These are phyloP conservation scores for Erodium texanum DNA, from an alignment of 441 rosid genomes.

Conservation along the genomic window DNA sequence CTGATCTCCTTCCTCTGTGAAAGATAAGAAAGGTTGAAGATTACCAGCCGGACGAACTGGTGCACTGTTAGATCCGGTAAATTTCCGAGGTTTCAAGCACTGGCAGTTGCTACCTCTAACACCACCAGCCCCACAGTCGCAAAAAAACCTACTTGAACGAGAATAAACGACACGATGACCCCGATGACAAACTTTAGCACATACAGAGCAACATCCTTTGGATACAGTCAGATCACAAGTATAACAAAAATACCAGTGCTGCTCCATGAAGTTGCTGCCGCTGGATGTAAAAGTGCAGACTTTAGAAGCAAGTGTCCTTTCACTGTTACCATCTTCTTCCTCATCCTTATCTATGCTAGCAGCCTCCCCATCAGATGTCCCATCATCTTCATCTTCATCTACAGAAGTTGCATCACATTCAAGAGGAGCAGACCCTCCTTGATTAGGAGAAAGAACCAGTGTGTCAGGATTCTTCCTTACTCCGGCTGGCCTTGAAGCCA, in stretches of 20 bases:
- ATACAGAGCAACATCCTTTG: slow-evolving; percentile 99
- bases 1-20: slow-evolving; percentile 81
- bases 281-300: slow-evolving; percentile 99
- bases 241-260: slow-evolving; percentile 99
- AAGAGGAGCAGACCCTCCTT: slow-evolving; percentile 62
- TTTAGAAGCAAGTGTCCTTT: slow-evolving; percentile 87
- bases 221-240: slow-evolving; percentile 98
- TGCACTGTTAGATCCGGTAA: slow-evolving; percentile 53
- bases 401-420: slow-evolving; percentile 97
- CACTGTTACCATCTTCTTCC: slow-evolving; percentile 91
- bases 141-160: slow-evolving; percentile 95
- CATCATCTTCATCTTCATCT: slow-evolving; percentile 99
- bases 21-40: slow-evolving; percentile 74
- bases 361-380: slow-evolving; percentile 98
- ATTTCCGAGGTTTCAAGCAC: slow-evolving; percentile 97
- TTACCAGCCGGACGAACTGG: slow-evolving; percentile 51
- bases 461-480: slow-evolving; percentile 69
- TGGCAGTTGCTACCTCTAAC: slow-evolving; percentile 98
- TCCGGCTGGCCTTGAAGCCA: slow-evolving; percentile 57
- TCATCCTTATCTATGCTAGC: slow-evolving; percentile 99
- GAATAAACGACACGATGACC: slow-evolving; percentile 99
- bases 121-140: slow-evolving; percentile 99
- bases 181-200: slow-evolving; percentile 99
- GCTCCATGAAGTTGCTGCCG: slow-evolving; percentile 99
- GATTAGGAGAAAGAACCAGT: slow-evolving; percentile 61